These are phyloP conservation scores for Diaporthe citrichinensis DNA, from an alignment of 2,329 filamentous ascomycete genomes.

Conservation along the genomic window DNA sequence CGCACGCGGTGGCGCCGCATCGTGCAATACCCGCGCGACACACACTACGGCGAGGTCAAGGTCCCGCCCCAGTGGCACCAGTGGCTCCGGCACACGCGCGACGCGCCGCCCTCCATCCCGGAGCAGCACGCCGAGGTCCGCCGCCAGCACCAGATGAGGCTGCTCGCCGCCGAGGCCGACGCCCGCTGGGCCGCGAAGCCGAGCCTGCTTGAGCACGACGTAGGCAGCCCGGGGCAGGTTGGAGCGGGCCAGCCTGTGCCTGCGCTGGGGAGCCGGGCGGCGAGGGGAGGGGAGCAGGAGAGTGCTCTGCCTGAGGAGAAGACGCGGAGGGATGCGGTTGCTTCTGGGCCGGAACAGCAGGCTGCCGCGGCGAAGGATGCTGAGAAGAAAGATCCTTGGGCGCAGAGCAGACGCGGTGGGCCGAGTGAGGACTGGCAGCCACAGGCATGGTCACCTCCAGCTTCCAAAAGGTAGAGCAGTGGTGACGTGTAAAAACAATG, in stretches of 20 bases:
- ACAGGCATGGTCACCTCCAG: constrained; percentile 65
- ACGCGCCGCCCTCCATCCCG: constrained; percentile 65
- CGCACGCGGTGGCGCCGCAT: constrained; percentile 71
- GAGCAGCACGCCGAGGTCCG: constrained; percentile 70
- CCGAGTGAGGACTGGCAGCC: constrained; percentile 79
- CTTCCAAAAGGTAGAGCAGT: constrained; percentile 51
- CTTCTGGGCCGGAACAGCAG: constrained; percentile 39
- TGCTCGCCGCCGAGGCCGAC: constrained; percentile 73
- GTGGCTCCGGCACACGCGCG: constrained; percentile 75
- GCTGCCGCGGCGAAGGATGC: background rate
- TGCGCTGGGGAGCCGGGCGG: constrained; percentile 44
- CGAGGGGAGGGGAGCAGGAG: constrained; percentile 38
- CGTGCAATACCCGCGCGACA: constrained; percentile 69
- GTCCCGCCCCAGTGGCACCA: constrained; percentile 77
- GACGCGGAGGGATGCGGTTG: constrained; percentile 28
- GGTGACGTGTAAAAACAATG: background rate
- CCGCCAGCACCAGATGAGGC: constrained; percentile 67
- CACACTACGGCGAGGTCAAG: constrained; percentile 67
- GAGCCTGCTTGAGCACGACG: constrained; percentile 59
- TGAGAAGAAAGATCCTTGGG: constrained; percentile 68
- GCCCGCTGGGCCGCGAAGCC: constrained; percentile 74
- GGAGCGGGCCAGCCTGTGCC: constrained; percentile 48
- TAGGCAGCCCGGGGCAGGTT: constrained; percentile 40
- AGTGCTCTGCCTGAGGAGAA: constrained; percentile 41
- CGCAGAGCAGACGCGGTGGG: constrained; percentile 62